Base-by-base conservation (phyloP, 2,329 filamentous ascomycete species). In the Fusarium denticulatum region DNA sequence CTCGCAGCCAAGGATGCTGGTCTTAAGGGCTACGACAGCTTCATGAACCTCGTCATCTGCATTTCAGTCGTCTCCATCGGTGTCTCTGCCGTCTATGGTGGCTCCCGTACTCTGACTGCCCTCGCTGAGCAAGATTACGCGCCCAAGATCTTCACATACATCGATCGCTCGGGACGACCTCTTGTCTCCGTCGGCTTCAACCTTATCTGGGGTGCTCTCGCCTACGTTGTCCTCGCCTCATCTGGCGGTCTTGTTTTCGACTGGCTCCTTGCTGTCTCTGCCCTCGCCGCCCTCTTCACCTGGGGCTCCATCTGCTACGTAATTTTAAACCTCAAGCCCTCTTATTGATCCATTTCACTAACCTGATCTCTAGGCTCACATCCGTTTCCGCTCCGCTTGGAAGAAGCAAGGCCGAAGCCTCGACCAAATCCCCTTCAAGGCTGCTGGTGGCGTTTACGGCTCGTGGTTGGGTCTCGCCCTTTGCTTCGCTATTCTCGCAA, bases 381-480 rank as follows among this genome's bases (percentile, higher is more conserved):
- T 92, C 74, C 90, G 90, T n/a, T 92, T 92, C 86, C 89, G 91
- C 42, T 72, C 77, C 9, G 91, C 89, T 0, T 92, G 90, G 90
- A 80, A 79, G 28, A 78, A 81, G 22, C 86, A 91, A 63, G 90
- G 90, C 30, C 89, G 88, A 75, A 86, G 84, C 5, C 79, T 91
- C 8, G 89, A 92, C n/a, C 89, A 91, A 77, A 87, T 94, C 8
- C 89, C 91, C 3, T 94, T 91, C 84, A 81, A 82, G 43, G 89
- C 90, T 24, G 82, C 86, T 55, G 86, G 88, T 52, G 92, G 92
- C 63, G 84, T 92, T 13, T 83, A 80, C 5, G 92, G 92, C 26
- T 92, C 90, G 1, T 93, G 85, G 80, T 43, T 92, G 20, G 91
- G 91, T 26, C 83, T 93, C 15, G 58, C 77, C 56, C 84, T 93